Conservation (phyloP, 805 yeast genomes). For the Candida germanica region DNA sequence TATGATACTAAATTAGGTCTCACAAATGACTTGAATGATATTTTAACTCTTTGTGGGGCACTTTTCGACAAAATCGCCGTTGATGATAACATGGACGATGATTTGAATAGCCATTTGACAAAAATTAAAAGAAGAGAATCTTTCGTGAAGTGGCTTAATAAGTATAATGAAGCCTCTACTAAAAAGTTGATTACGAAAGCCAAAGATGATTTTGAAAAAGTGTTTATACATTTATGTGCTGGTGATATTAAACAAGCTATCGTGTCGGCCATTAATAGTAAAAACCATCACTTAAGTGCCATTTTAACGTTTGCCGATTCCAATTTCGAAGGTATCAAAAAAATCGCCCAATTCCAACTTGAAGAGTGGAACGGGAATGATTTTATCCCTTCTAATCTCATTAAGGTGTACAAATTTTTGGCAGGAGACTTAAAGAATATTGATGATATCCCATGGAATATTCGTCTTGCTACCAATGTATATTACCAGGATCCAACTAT, state of each 20-base stretch:
- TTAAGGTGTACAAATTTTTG: conserved; percentile 62
- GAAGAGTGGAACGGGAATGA: conserved; percentile 54
- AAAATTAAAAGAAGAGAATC: conserved; percentile 27
- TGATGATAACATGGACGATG: conserved; percentile 5
- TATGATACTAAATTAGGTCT: conserved; percentile 15
- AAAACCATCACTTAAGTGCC: conserved; percentile 68
- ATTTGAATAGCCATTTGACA: background rate
- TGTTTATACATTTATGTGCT: conserved; percentile 48
- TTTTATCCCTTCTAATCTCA: conserved; percentile 44
- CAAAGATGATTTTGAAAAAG: conserved; percentile 44
- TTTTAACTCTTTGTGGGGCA: conserved; percentile 31
- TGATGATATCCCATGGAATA: conserved; percentile 61
- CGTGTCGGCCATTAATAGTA: conserved; percentile 53
- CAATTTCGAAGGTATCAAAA: conserved; percentile 55
- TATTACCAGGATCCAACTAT: conserved; percentile 52
- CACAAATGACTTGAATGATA: conserved; percentile 17
- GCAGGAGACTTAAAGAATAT: conserved; percentile 48
- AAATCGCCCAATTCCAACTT: conserved; percentile 60
- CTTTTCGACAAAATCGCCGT: conserved; percentile 42
- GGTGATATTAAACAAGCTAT: conserved; percentile 65
- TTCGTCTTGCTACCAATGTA: conserved; percentile 56
- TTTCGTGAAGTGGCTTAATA: conserved; percentile 57
- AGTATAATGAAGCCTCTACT: conserved; percentile 37
- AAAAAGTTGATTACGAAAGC: conserved; percentile 18
- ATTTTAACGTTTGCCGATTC: conserved; percentile 70